Percentiles rank a stretch among this genome's conserved stretches.
Evolutionary conservation across 2,329 filamentous ascomycete species (phyloP).

Genomic region (Neofusicoccum kwambonambiense): DNA sequence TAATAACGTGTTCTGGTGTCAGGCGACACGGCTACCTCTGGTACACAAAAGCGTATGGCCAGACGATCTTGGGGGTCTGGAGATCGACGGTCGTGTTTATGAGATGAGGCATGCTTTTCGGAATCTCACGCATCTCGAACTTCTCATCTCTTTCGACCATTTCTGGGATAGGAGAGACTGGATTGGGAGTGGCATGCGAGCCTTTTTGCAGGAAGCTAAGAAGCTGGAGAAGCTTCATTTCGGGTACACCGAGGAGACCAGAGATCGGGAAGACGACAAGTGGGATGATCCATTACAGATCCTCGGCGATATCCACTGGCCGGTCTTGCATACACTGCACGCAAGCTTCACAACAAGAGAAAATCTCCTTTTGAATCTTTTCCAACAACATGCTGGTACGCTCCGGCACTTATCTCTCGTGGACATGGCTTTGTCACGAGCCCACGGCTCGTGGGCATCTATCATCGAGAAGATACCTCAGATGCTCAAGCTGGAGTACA

Average conservation of each 20-base stretch:
- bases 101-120: conserved; percentile 6
- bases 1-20: conserved; percentile 5
- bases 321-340: conserved; percentile 20
- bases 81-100: background rate
- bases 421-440: conserved; percentile 3
- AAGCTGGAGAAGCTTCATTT: conserved; percentile 21
- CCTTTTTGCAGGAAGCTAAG: conserved; percentile 20
- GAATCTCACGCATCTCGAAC: conserved; percentile 2
- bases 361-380: conserved; percentile 20
- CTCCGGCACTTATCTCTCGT: conserved; percentile 20
- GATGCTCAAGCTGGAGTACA: conserved; percentile 21
- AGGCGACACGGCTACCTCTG: background rate
- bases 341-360: conserved; percentile 20
- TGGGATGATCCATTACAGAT: conserved; percentile 21
- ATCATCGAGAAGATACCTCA: conserved; percentile 22
- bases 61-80: background rate
- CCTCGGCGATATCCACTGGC: conserved; percentile 21
- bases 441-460: conserved; percentile 9
- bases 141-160: conserved; percentile 19
- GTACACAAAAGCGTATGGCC: background rate
- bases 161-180: background rate
- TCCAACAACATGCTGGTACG: conserved; percentile 20
- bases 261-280: conserved; percentile 5
- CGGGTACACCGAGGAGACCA: conserved; percentile 18
- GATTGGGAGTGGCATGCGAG: conserved; percentile 6